Base-by-base conservation (phyloP, 768 basidiomycete genomes). In the Termitomyces sp. region DNA sequence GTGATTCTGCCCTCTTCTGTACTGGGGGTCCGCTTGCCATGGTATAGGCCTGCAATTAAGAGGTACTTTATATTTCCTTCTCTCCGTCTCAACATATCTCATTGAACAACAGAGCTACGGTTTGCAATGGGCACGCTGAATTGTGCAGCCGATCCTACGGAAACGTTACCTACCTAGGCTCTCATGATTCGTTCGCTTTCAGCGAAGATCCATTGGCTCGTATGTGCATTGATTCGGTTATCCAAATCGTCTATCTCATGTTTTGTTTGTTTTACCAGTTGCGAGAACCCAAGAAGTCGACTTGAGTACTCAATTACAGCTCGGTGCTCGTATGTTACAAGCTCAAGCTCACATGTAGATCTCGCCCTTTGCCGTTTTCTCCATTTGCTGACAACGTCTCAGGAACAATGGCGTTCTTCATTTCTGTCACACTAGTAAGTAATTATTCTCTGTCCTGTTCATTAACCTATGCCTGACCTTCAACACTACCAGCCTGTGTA, bases 61-160 rank as follows among this genome's bases (percentile, higher is more conserved):
- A 42, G 29, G 52, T 53, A 5, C 9, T 3, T 4, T 7, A 14
- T 9, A 7, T 31, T 12, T 29, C 14, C n/a, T 6, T 19, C 1
- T 11, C 4, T 19, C 5, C 2, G 21, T 29, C 8, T 21, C 16
- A 32, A 2, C 5, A 7, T 27, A 7, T 27, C 3, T 50, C 17
- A 12, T 10, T 11, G 10, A 31, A 34, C 25, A 27, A 32, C 9
- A 78, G 76, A 56, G 75, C 78, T 6, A 75, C 72, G 0, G 73
- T 81, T 7, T 90, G 87, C 69, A 90, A 90, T 65, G 86, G 87
- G 0, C 80, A 79, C 46, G 73, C 84, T 0, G 84, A 86, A 61
- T 71, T 89, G 3, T 90, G 88, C 67, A 63, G 71, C 54, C 73
- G 82, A 29, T 69, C 70, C 32, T 90, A 87, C 65, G 80, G 75